Base-by-base conservation (phyloP, 345 rosid species). In the Raphanus raphanistrum region DNA sequence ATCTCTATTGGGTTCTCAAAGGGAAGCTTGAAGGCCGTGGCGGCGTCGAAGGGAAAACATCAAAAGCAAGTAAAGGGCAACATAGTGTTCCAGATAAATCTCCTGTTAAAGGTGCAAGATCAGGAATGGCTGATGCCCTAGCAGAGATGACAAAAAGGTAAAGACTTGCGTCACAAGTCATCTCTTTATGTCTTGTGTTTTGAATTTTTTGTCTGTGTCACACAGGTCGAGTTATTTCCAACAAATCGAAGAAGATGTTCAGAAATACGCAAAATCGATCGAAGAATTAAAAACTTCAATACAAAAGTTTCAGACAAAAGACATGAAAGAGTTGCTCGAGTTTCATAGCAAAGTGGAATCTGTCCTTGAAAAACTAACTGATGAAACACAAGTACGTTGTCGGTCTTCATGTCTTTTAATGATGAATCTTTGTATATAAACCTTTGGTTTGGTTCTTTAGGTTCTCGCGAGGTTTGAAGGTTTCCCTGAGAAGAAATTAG, bases 81-180 rank as follows among this genome's bases (percentile, higher is more conserved):
- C 60, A 83, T 0, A 72, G 73, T 27, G 76, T 58, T 58, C 8
- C 73, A 58, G 82, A 73, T 35, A 79, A 73, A 25, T 74, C 79
- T 32, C 76, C 79, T 25, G 81, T 82, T 74, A 59, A 60, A 15
- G 81, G 83, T 0, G 87, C 82, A 15, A 80, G 80, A 77, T 85
- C 87, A 72, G 91, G 90, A 81, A 85, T 87, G 91, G 87, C 92
- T 21, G 95, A 86, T 84, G 86, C 92, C 52, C 82, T 90, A 9
- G 90, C 92, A 71, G 95, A 88, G 72, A 84, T 90, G 74, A 82
- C 92, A 41, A 87, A 84, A 79, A 87, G 92, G 94, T 87, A 17
- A 5, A 63, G 60, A 67, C 75, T 78, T 69, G 57, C 12, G 0
- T n/a, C 41, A 77, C 76, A 77, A 77, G 74, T 13, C 50, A 67